Base-by-base conservation (phyloP, 148 eudicot species). In the Rhododendron ferrugineum region DNA sequence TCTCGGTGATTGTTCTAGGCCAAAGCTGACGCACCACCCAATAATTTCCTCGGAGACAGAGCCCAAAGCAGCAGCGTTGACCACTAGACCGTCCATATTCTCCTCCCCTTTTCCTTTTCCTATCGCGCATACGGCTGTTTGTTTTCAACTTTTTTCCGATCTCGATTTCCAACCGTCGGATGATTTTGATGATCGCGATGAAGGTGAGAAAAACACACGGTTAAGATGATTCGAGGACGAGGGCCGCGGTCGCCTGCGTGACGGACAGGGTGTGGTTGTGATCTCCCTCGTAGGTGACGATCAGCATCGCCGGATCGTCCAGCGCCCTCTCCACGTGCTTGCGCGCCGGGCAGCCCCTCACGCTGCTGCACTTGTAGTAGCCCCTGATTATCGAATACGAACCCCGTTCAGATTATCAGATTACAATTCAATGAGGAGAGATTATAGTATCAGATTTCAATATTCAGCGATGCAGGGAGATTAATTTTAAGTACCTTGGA, bases 291-390 rank as follows among this genome's bases (percentile, higher is more conserved):
- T 96, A 96, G 0, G 99, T 96, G 20, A 96, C 99, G 23, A 93
- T 92, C 52, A 96, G 88, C 96, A 96, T 93, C 28, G 92, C 78
- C 47, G 99, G 86, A 87, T 96, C 99, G 52, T 96, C 99, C 15
- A 91, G 83, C 2, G 98, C 95, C 58, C 94, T 54, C 75, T 96
- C 99, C 62, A 96, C 99, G 70, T 94, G 99, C 82, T 96, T 96
- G 6, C 99, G 90, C 4, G 98, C 99, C 47, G 98, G 97, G 82
- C 99, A 96, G 6, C 97, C 96, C 77, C 97, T 86, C 13, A 94
- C 94, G 89, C 99, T 95, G 79, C 99, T 96, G 73, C 99, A 96
- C 85, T 94, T 96, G 94, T 96, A 96, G 85, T 96, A 96, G 4
- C 99, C 98, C 90, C 99, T 96, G 92, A 26, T 40, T 40, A 40